Evolutionary conservation across 2,329 filamentous ascomycete genomes (phyloP), one percentile per base, ranked within the genome.

Genomic region (Fusarium kyushuense): DNA sequence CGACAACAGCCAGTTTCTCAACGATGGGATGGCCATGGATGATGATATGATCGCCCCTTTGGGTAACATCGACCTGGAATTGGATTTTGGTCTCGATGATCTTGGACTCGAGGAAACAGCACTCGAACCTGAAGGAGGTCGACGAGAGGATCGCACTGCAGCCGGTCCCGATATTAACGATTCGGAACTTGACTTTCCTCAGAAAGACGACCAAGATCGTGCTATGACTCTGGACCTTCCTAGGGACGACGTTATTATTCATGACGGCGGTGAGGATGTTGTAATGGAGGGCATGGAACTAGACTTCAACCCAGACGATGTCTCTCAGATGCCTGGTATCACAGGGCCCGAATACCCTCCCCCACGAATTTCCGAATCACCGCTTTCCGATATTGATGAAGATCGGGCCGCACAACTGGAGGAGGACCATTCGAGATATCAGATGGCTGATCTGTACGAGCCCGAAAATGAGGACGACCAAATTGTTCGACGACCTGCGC

Each of bases 1-100:
- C 71, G 87, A 87, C 77, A 88, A 89, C 75, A 97, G 92, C 77
- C 93, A 97, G 75, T 92, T 96, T 54, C 83, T 97, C 32, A 89
- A 92, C 30, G 89, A 89, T 49, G 88, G 84, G 58, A 88, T 85
- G 69, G 79, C 83, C 74, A 79, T 82, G 72, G 90, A 88, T 63
- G 88, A 87, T 51, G 87, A 87, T 58, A 84, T 81, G 21, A 79
- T 89, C 54, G 84, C 83, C 8, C 82, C 84, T 56, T 82, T 84
- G 79, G 89, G 87, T 68, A 91, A 93, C 74, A 84, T 93, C 54
- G 91, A 91, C 56, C 84, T 93, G 29, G 87, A 92, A 68, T 82
- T 95, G 56, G 91, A 93, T 72, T 89, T 94, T 71, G 91, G 91
- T 71, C 84, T 96, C 64, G 90, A 89, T 70, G 83, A 91, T 71